Conservation (phyloP, 2,329 filamentous ascomycete species). For the Paracorniculantispora psalliotae region DNA sequence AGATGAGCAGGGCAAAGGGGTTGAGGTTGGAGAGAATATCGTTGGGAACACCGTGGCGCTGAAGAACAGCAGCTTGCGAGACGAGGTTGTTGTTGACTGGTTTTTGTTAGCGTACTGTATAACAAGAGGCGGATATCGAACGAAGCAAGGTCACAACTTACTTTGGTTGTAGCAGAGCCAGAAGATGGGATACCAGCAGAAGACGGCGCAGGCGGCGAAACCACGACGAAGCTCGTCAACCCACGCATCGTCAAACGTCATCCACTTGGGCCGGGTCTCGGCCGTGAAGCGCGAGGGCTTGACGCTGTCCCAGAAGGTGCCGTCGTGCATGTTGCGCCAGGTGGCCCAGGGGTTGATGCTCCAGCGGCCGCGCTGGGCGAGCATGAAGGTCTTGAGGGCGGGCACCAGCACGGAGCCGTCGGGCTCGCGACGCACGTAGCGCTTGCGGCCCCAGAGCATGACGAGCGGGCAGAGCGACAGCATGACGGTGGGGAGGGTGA, state of each 20-base stretch:
- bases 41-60: constrained; percentile 67
- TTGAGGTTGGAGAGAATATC: constrained; percentile 72
- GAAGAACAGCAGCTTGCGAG: constrained; percentile 61
- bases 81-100: constrained; percentile 54
- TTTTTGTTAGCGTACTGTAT: constrained; percentile 14
- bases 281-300: constrained; percentile 61
- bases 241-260: constrained; percentile 76
- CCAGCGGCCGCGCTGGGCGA: constrained; percentile 66
- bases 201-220: constrained; percentile 63
- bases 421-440: constrained; percentile 54
- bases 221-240: constrained; percentile 70
- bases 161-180: constrained; percentile 48
- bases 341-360: constrained; percentile 59
- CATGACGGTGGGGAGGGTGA: constrained; percentile 60
- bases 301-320: constrained; percentile 60
- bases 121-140: neutral
- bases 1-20: constrained; percentile 67
- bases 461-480: constrained; percentile 60
- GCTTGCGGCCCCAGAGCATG: constrained; percentile 52
- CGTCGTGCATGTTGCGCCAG: constrained; percentile 52
- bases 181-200: constrained; percentile 61
- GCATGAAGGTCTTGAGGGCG: constrained; percentile 52
- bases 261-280: constrained; percentile 57
- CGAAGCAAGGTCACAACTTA: constrained; percentile 20
- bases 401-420: constrained; percentile 65